Evolutionary conservation across 1,284 basidiomycete species (phyloP).

Genomic region (Tylopilus sp.): DNA sequence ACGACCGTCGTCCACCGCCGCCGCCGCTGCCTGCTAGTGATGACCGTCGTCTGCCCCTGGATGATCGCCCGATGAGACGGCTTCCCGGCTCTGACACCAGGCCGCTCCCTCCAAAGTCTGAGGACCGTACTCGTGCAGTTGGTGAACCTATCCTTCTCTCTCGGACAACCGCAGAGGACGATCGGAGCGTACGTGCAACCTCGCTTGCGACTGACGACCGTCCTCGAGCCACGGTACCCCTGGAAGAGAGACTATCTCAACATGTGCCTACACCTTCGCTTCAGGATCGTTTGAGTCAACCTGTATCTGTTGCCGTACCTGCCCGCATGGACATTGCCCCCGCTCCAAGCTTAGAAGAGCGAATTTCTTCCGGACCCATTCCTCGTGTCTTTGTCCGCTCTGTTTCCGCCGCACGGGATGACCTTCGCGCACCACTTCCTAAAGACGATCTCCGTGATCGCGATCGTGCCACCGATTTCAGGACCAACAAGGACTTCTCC

Average conservation of each 20-base stretch:
- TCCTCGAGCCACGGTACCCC: constrained; percentile 25
- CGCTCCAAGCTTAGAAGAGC: constrained; percentile 41
- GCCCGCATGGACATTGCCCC: constrained; percentile 25
- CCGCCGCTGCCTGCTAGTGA: constrained; percentile 6
- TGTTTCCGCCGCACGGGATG: constrained; percentile 33
- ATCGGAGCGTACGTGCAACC: constrained; percentile 19
- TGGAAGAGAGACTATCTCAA: constrained; percentile 39
- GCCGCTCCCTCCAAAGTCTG: constrained; percentile 11
- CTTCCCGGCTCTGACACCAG: constrained; percentile 23
- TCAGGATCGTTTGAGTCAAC: constrained; percentile 38
- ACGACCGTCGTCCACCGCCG: constrained; percentile 26
- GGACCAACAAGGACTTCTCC: constrained; percentile 32
- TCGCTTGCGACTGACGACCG: constrained; percentile 29
- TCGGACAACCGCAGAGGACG: constrained; percentile 23
- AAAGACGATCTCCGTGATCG: constrained; percentile 28
- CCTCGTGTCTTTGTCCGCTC: constrained; percentile 25
- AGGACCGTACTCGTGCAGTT: constrained; percentile 21
- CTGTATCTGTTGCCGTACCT: constrained; percentile 20
- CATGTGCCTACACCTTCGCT: constrained; percentile 29
- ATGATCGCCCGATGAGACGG: constrained; percentile 28
- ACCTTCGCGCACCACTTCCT: constrained; percentile 28
- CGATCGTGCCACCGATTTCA: constrained; percentile 31
- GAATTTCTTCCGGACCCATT: constrained; percentile 33
- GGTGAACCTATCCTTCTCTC: constrained; percentile 12
- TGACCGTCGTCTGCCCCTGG: constrained; percentile 26